Percentiles rank a stretch among this genome's conserved stretches.
Evolutionary conservation across 2,329 filamentous ascomycete species (phyloP).

Genomic region (Sporothrix sp.): DNA sequence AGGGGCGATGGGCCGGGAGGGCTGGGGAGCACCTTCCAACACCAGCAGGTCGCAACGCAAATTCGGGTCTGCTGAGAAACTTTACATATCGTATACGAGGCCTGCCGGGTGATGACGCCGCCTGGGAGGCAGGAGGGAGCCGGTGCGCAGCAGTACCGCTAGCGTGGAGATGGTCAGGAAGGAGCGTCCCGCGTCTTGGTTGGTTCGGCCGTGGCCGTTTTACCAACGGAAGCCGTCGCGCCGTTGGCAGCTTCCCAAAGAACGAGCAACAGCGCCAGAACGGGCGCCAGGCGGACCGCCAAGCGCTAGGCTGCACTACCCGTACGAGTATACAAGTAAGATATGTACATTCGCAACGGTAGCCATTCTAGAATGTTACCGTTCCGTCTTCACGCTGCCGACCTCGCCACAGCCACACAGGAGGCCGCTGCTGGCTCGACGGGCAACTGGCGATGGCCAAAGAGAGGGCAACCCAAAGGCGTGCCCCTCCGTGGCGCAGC

Average conservation of each 20-base stretch:
- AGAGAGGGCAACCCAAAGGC: background rate
- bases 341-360: background rate
- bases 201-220: slow-evolving; percentile 9
- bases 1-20: background rate
- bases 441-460: background rate
- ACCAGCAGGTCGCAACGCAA: too few relatives aligned
- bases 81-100: too few relatives aligned
- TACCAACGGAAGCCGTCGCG: background rate
- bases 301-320: background rate
- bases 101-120: too few relatives aligned
- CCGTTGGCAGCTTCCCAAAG: slow-evolving; percentile 4
- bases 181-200: slow-evolving; percentile 3
- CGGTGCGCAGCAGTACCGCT: background rate
- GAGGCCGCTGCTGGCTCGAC: slow-evolving; percentile 2
- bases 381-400: background rate
- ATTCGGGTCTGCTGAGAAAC: too few relatives aligned
- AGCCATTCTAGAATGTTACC: background rate
- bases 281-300: slow-evolving; percentile 6
- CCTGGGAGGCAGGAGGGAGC: background rate
- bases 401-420: background rate
- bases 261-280: background rate
- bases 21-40: background rate
- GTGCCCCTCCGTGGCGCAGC: background rate
- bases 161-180: background rate
- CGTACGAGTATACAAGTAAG: background rate